Evolutionary conservation across 805 yeast species (phyloP).

Genomic region (Candida golubevii): DNA sequence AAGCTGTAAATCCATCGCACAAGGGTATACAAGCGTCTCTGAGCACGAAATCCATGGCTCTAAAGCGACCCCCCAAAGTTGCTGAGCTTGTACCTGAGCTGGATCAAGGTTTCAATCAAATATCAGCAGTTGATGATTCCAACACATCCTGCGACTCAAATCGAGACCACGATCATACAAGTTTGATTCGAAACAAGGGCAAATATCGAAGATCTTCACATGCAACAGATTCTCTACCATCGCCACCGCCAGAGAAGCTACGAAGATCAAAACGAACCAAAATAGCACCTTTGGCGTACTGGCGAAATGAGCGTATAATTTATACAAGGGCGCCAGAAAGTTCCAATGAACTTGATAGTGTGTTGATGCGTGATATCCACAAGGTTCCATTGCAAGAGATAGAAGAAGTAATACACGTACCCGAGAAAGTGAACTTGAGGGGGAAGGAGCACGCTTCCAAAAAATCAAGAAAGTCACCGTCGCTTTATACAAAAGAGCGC

Average conservation of each 20-base stretch:
- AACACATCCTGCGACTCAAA: too few relatives aligned
- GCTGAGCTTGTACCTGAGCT: too few relatives aligned
- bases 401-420: slow-evolving; percentile 52
- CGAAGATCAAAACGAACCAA: slow-evolving; percentile 65
- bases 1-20: too few relatives aligned
- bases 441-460: not conserved
- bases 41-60: too few relatives aligned
- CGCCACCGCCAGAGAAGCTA: slow-evolving; percentile 45
- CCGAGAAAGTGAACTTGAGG: slow-evolving; percentile 21
- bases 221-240: slow-evolving; percentile 25
- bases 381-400: slow-evolving; percentile 52
- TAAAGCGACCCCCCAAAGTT: too few relatives aligned
- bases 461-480: not conserved
- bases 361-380: slow-evolving; percentile 28
- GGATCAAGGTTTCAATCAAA: too few relatives aligned
- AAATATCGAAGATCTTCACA: too few relatives aligned
- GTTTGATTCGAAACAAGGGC: too few relatives aligned
- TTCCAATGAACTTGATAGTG: slow-evolving; percentile 40
- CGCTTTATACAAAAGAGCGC: too few relatives aligned
- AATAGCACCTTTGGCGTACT: slow-evolving; percentile 70
- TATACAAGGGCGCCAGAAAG: slow-evolving; percentile 42
- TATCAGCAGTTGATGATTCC: too few relatives aligned
- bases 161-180: too few relatives aligned
- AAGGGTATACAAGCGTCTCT: too few relatives aligned
- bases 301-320: slow-evolving; percentile 77